Conservation (phyloP, 164 flowering plant species). For the Euptelea pleiosperma region DNA sequence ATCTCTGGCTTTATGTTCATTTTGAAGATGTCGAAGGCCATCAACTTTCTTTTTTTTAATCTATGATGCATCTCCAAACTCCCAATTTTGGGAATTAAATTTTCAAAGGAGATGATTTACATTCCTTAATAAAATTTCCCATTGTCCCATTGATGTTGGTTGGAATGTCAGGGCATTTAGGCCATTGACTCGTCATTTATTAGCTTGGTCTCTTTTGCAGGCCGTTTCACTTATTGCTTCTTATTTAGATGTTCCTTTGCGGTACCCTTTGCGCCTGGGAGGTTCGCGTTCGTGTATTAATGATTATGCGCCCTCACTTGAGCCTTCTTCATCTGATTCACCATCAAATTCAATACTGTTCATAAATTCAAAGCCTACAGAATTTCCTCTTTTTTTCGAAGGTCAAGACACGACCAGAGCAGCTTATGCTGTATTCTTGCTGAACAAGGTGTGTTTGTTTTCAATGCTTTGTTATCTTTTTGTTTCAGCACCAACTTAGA, state of each 20-base stretch:
- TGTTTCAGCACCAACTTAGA: neutral
- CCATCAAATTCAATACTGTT: constrained; percentile 27
- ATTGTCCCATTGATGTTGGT: neutral
- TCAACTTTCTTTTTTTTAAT: no score
- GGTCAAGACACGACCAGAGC: constrained; percentile 97
- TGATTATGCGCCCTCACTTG: constrained; percentile 71
- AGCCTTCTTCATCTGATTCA: constrained; percentile 47
- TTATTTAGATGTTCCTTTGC: constrained; percentile 77
- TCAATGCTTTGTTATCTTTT: neutral
- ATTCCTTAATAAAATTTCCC: neutral
- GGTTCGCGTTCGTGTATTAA: constrained; percentile 77
- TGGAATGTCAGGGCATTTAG: neutral
- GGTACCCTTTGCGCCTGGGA: constrained; percentile 84
- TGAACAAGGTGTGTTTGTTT: constrained; percentile 69
- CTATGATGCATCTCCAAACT: neutral
- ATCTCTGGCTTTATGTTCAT: no score
- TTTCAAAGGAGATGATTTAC: neutral
- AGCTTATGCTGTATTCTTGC: constrained; percentile 91
- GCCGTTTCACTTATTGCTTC: constrained; percentile 78
- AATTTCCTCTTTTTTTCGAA: constrained; percentile 90
- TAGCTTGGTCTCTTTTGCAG: constrained; percentile 42
- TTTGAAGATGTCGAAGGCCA: no score
- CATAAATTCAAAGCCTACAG: constrained; percentile 47
- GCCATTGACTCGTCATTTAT: constrained; percentile 1
- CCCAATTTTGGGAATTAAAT: neutral